A percentile compares a stretch with the other conserved stretches of the same genome.
Conservation (phyloP, 2,329 filamentous ascomycete genomes). For the Trichoderma sp. region DNA sequence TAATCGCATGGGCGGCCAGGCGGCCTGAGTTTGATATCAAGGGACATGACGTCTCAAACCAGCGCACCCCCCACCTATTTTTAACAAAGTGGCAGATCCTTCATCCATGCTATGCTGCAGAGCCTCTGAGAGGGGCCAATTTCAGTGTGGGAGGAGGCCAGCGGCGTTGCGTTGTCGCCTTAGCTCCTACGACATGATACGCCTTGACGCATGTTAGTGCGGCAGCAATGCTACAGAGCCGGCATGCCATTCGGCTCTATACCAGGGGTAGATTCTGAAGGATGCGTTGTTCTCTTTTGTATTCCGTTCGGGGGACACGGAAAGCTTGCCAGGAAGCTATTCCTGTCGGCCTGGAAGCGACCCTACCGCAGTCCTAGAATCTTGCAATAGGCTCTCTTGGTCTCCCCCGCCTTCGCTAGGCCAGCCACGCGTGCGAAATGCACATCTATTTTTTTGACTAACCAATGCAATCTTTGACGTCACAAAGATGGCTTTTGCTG, state of each 20-base stretch:
- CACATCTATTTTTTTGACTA: not conserved
- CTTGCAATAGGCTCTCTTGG: not conserved
- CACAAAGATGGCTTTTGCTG: not conserved
- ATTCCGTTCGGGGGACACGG: not conserved
- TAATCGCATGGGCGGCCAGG: not conserved
- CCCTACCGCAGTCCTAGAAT: not conserved
- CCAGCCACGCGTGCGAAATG: not conserved
- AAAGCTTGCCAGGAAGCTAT: not conserved
- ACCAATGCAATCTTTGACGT: not conserved
- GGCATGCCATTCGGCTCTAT: not conserved
- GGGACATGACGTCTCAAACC: not conserved
- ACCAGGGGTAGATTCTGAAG: not conserved
- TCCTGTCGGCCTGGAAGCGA: not conserved
- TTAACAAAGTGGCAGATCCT: not conserved
- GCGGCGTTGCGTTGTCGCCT: not conserved
- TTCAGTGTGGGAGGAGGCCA: not conserved
- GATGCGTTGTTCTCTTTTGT: not conserved
- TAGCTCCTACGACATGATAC: not conserved
- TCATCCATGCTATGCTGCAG: not conserved
- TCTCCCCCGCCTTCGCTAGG: not conserved
- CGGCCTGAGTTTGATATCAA: not conserved
- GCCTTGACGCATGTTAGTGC: not conserved
- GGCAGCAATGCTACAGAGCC: not conserved
- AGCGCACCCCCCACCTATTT: not conserved
- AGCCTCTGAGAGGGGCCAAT: not conserved